Conservation (phyloP, 495 filamentous ascomycete genomes). For the Staphylotrichum tortipilum region DNA sequence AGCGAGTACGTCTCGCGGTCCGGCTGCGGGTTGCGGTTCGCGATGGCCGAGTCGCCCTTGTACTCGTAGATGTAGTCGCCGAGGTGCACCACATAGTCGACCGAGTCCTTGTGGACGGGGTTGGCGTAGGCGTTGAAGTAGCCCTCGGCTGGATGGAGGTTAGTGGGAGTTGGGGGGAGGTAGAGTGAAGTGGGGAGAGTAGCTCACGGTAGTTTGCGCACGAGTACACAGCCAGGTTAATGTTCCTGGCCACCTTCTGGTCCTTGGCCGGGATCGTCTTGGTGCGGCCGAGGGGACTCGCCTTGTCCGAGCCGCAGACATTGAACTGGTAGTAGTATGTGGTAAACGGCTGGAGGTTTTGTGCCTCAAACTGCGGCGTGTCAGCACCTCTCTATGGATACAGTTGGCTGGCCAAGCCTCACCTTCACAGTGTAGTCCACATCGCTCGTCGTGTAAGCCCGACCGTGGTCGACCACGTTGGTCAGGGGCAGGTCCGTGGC, state of each 20-base stretch:
- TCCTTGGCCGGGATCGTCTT: conserved; percentile 43
- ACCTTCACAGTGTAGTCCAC: conserved; percentile 64
- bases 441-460: conserved; percentile 54
- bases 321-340: conserved; percentile 53
- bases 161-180: conserved; percentile 1
- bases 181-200: conserved; percentile 11
- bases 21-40: conserved; percentile 43
- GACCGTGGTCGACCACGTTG: conserved; percentile 21
- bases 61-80: conserved; percentile 67
- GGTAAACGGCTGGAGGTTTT: conserved; percentile 49
- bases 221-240: conserved; percentile 49
- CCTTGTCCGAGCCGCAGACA: conserved; percentile 40
- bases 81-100: conserved; percentile 58
- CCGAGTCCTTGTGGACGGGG: conserved; percentile 54
- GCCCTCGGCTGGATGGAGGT: conserved; percentile 24
- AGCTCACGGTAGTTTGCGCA: conserved; percentile 47
- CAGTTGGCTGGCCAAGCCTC: background rate
- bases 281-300: conserved; percentile 42
- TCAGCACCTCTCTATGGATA: background rate
- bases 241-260: conserved; percentile 27
- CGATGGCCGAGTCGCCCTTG: conserved; percentile 36
- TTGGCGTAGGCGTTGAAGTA: conserved; percentile 62
- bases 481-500: conserved; percentile 30
- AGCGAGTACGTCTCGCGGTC: conserved; percentile 41
- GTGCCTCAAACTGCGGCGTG: conserved; percentile 48